A percentile compares a stretch with the other conserved stretches of the same genome.
Conservation (phyloP, 306 rosid genomes). For the Rosa multiflora region DNA sequence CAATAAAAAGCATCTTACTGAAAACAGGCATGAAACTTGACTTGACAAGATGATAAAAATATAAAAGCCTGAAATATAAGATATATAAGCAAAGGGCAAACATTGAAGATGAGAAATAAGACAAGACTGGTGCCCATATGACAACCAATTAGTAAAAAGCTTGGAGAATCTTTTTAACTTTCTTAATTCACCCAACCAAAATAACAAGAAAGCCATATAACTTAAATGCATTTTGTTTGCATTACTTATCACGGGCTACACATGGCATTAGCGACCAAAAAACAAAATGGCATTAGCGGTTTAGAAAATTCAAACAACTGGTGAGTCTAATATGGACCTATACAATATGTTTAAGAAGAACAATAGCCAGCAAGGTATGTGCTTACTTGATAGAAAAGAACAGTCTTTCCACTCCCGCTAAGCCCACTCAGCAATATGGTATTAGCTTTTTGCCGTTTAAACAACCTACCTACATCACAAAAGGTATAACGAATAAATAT, state of each 20-base stretch:
- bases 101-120: not conserved
- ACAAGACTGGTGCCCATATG: not conserved
- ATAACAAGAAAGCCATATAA: not conserved
- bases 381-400: slow-evolving; percentile 76
- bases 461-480: slow-evolving; percentile 56
- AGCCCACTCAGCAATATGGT: slow-evolving; percentile 80
- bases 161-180: not conserved
- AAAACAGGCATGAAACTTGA: too few relatives aligned
- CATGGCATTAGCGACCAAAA: not conserved
- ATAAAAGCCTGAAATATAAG: not conserved
- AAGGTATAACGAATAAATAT: slow-evolving; percentile 4
- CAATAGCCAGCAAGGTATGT: not conserved
- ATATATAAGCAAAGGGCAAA: not conserved
- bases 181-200: not conserved
- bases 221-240: not conserved
- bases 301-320: not conserved
- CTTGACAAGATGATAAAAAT: too few relatives aligned
- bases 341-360: not conserved
- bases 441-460: slow-evolving; percentile 61
- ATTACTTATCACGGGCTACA: not conserved
- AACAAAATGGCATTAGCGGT: not conserved
- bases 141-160: not conserved
- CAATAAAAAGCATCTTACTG: too few relatives aligned
- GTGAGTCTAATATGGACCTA: not conserved
- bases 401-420: slow-evolving; percentile 80